Evolutionary conservation across 2,329 filamentous ascomycete species (phyloP).

Genomic region (Ceratocystis diversiconidia): DNA sequence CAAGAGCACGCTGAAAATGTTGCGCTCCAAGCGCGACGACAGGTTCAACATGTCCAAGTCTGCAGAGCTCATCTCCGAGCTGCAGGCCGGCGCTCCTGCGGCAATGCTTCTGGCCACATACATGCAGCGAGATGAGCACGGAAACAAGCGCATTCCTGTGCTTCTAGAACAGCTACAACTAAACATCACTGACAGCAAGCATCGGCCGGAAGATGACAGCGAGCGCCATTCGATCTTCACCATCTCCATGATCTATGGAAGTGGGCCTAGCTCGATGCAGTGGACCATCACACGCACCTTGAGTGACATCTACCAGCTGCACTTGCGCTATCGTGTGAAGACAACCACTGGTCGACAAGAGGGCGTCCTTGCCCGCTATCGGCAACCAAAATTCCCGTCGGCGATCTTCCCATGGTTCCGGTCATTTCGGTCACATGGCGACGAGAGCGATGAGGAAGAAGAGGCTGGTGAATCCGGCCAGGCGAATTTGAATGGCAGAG

Average conservation of each 20-base stretch:
- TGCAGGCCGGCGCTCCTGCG: conserved; percentile 82
- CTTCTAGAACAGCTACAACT: conserved; percentile 90
- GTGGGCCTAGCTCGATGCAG: conserved; percentile 86
- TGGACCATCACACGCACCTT: conserved; percentile 85
- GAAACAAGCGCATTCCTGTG: conserved; percentile 87
- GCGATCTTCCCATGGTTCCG: conserved; percentile 83
- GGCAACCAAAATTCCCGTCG: conserved; percentile 79
- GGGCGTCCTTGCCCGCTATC: conserved; percentile 39
- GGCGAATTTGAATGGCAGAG: background rate
- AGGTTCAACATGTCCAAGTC: conserved; percentile 90
- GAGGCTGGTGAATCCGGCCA: conserved; percentile 23
- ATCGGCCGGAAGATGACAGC: conserved; percentile 47
- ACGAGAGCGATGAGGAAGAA: conserved; percentile 67
- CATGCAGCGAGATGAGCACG: conserved; percentile 93
- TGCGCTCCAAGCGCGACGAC: conserved; percentile 72
- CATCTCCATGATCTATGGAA: conserved; percentile 91
- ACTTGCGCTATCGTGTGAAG: conserved; percentile 83
- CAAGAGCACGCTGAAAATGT: conserved; percentile 70
- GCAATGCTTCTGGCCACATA: conserved; percentile 92
- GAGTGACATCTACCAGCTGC: conserved; percentile 80
- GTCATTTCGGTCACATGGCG: conserved; percentile 63
- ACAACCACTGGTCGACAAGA: conserved; percentile 42
- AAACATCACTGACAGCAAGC: conserved; percentile 64
- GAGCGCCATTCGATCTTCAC: conserved; percentile 73
- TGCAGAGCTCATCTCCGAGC: conserved; percentile 86